Evolutionary conservation across 441 rosid species (phyloP), one percentile per base, ranked within the genome.

Genomic region (Pelargonium cotyledonis): DNA sequence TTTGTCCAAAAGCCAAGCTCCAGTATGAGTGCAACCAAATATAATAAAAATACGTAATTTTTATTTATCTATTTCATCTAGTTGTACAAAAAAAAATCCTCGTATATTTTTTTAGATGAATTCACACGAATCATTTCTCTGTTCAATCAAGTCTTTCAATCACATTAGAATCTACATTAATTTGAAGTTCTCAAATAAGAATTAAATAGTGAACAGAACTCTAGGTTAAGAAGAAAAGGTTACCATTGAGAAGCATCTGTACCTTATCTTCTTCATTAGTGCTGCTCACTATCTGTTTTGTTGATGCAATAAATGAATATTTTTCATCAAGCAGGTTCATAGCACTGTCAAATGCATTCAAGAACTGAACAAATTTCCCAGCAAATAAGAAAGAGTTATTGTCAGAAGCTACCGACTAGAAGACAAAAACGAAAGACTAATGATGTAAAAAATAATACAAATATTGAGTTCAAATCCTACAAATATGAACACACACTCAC

Each of bases 271-370:
- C 83, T 60, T 90, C 94, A 49, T 78, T 70, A 19, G 85, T 70
- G 78, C 89, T 80, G 87, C 94, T 90, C 74, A 90, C 89, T 68
- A 90, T 82, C 81, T 86, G 94, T 75, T 86, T 88, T 29, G 85
- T 70, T 44, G 94, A 88, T 68, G 90, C 78, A 57, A 90, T 84
- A 73, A 88, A 79, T n/a, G 84, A 72, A 73, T 82, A 85, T 63
- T 81, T 85, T 47, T 90, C 90, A 76, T 87, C 94, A 73, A 90
- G 90, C 72, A 72, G 69, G 77, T 90, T 82, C 92, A 90, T 88
- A 41, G 94, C 94, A 76, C 72, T 63, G 75, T 88, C 90, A 82
- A 90, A 90, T 65, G 80, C 90, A 78, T 85, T 84, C 94, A 90
- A 64, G 82, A 86, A 88, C 96, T 86, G 85, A 35, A 77, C 19